Percentiles rank a stretch among this genome's conserved stretches.
Evolutionary conservation across 768 basidiomycete species (phyloP).

Genomic region (Rubroboletus pulcherrimus): DNA sequence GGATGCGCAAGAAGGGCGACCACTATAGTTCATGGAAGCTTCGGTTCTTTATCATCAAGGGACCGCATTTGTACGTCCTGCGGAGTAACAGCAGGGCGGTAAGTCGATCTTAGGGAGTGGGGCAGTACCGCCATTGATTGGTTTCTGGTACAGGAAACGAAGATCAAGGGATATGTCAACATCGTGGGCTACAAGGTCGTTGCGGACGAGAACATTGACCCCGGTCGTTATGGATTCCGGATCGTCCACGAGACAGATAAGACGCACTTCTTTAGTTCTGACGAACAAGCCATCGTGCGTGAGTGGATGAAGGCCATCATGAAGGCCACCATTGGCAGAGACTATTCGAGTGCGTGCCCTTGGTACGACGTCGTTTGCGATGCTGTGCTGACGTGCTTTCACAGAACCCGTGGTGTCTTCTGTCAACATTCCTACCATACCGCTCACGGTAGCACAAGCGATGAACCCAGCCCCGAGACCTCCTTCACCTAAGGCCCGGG

Average conservation of each 20-base stretch:
- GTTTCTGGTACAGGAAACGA: constrained; percentile 61
- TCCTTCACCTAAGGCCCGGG: constrained; percentile 85
- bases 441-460: constrained; percentile 89
- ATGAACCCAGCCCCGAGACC: constrained; percentile 97
- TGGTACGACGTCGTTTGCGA: background rate
- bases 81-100: constrained; percentile 61
- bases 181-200: constrained; percentile 89
- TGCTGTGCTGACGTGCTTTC: background rate
- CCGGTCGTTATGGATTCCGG: constrained; percentile 92
- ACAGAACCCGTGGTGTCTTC: constrained; percentile 93
- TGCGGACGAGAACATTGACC: constrained; percentile 87
- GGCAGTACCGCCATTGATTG: background rate
- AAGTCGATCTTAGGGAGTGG: background rate
- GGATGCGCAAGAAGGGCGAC: constrained; percentile 96
- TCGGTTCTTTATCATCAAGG: constrained; percentile 91
- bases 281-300: constrained; percentile 79
- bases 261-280: constrained; percentile 87
- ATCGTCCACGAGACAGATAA: constrained; percentile 87
- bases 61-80: constrained; percentile 84
- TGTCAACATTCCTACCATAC: constrained; percentile 95
- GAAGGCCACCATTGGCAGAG: constrained; percentile 95
- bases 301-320: constrained; percentile 99
- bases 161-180: constrained; percentile 95
- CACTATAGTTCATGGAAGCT: constrained; percentile 90
- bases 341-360: constrained; percentile 75